These are phyloP conservation scores for Deuterostichococcus epilithicus DNA, from an alignment of 139 green algal genomes.

Conservation along the genomic window DNA sequence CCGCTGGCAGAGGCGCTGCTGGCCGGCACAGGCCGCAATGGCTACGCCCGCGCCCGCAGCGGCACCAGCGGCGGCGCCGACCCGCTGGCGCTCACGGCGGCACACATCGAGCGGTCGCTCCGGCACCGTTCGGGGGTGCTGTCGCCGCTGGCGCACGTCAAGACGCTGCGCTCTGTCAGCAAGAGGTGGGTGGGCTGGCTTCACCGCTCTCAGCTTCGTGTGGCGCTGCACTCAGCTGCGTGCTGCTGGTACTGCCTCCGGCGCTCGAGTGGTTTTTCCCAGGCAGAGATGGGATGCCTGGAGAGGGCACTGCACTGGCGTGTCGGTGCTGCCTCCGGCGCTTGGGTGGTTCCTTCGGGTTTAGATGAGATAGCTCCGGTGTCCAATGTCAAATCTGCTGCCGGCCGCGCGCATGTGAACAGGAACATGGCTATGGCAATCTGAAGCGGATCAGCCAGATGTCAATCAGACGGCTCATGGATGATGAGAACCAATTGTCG, in stretches of 20 bases:
- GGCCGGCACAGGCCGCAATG: background rate
- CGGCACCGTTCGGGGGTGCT: conserved; percentile 22
- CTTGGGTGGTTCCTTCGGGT: background rate
- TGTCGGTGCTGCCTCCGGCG: background rate
- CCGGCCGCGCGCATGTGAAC: conserved; percentile 9
- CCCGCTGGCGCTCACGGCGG: conserved; percentile 46
- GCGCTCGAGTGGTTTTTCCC: background rate
- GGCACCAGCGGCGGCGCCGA: conserved; percentile 29
- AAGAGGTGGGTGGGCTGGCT: conserved; percentile 31
- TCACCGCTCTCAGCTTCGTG: too few species aligned
- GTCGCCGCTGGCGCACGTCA: conserved; percentile 39
- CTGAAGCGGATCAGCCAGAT: background rate
- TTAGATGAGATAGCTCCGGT: conserved; percentile 20
- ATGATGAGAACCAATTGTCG: conserved; percentile 29
- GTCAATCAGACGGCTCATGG: background rate
- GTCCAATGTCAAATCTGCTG: conserved; percentile 26
- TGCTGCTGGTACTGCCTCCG: too few species aligned
- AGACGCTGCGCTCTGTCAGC: conserved; percentile 41
- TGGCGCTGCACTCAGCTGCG: too few species aligned
- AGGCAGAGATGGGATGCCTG: background rate
- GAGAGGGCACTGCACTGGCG: conserved; percentile 1
- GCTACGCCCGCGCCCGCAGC: conserved; percentile 1
- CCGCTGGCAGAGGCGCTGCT: conserved; percentile 80
- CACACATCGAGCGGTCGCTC: conserved; percentile 48
- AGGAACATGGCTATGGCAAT: background rate